Evolutionary conservation across 2,329 filamentous ascomycete species (phyloP).

Genomic region (Fusarium xyrophilum): DNA sequence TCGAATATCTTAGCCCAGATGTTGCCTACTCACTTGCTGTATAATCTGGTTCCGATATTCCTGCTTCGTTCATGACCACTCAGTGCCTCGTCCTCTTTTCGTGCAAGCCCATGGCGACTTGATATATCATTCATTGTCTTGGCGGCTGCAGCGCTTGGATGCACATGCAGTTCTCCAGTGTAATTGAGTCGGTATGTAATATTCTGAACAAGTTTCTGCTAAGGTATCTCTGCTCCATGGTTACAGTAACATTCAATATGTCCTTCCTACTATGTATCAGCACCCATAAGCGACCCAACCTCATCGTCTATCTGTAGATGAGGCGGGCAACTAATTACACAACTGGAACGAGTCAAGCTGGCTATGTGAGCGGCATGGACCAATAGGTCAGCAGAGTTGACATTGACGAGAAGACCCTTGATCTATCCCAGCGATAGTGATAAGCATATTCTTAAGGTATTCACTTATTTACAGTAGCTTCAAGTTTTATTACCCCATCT

Average conservation of each 20-base stretch:
- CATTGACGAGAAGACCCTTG: background rate
- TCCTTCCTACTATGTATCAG: background rate
- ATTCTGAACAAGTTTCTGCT: background rate
- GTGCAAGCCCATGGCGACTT: constrained; percentile 21
- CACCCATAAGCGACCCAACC: background rate
- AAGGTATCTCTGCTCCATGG: background rate
- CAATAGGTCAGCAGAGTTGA: background rate
- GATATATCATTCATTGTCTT: background rate
- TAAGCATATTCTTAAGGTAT: constrained; percentile 23
- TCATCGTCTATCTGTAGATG: background rate
- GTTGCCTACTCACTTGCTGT: background rate
- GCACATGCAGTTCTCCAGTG: background rate
- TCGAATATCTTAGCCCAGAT: background rate
- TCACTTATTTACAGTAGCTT: background rate
- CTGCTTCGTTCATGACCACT: background rate
- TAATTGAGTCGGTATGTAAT: background rate
- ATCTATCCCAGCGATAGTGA: background rate
- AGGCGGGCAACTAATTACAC: background rate
- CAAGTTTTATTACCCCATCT: background rate
- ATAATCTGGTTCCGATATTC: background rate
- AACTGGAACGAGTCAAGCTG: background rate
- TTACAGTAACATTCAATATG: background rate
- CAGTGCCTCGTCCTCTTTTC: background rate
- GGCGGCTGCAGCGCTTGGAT: constrained; percentile 6
- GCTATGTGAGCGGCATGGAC: background rate